phyloP scores from a whole-genome alignment of 2,329 filamentous ascomycete species.

The Ophiocordyceps camponoti-leonardi region DNA sequence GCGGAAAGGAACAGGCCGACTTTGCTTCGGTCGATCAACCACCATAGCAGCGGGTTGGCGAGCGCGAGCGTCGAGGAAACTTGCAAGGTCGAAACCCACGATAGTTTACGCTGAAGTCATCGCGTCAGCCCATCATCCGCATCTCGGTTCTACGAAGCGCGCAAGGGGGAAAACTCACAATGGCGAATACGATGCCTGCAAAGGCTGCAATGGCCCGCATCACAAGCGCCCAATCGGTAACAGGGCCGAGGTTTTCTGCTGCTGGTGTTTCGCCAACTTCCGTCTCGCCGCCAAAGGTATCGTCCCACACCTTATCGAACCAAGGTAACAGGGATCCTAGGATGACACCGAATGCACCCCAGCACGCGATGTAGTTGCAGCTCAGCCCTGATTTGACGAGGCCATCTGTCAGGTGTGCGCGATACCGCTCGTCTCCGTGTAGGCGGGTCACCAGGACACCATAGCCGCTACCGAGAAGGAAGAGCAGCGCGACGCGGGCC shows the following conservation, averaged over 20 bases:
- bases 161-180: slow-evolving; percentile 50
- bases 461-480: slow-evolving; percentile 66
- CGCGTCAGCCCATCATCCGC: not conserved
- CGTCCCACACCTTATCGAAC: slow-evolving; percentile 62
- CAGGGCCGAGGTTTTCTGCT: slow-evolving; percentile 18
- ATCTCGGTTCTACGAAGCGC: not conserved
- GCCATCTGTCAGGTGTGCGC: slow-evolving; percentile 40
- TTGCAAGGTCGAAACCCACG: slow-evolving; percentile 91
- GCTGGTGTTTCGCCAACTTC: slow-evolving; percentile 13
- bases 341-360: slow-evolving; percentile 64
- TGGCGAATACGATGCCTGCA: slow-evolving; percentile 46
- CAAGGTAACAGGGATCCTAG: slow-evolving; percentile 70
- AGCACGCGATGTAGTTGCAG: slow-evolving; percentile 58
- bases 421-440: slow-evolving; percentile 45
- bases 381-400: slow-evolving; percentile 25
- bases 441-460: slow-evolving; percentile 67
- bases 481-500: slow-evolving; percentile 38
- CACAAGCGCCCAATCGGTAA: slow-evolving; percentile 56
- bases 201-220: slow-evolving; percentile 42
- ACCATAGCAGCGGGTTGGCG: slow-evolving; percentile 90
- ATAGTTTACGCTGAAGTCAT: slow-evolving; percentile 53
- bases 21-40: slow-evolving; percentile 78
- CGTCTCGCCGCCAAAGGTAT: slow-evolving; percentile 22
- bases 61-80: slow-evolving; percentile 77
- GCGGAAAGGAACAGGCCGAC: slow-evolving; percentile 69